Conservation (phyloP, 2,329 filamentous ascomycete genomes). For the Scedosporium apiospermum region DNA sequence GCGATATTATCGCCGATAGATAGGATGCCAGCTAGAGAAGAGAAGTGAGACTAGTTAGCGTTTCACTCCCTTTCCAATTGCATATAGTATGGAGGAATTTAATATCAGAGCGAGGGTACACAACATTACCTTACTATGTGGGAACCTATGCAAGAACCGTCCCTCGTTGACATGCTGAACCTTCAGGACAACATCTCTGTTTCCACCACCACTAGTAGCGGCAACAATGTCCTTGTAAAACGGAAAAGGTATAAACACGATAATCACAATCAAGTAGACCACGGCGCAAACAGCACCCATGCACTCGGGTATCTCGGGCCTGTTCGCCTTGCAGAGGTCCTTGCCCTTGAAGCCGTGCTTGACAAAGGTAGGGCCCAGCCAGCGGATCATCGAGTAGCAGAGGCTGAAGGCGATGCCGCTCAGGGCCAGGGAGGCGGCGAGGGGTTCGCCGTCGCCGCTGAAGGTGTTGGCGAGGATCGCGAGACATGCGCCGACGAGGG, state of each 20-base stretch:
- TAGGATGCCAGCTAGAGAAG: constrained; percentile 72
- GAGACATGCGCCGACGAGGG: constrained; percentile 59
- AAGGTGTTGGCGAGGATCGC: constrained; percentile 74
- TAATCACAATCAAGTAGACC: constrained; percentile 81
- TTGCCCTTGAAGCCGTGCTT: constrained; percentile 79
- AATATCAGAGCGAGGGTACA: neutral
- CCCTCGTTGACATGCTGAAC: constrained; percentile 68
- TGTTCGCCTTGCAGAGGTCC: constrained; percentile 66
- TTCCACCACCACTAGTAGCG: constrained; percentile 86
- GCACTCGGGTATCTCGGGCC: constrained; percentile 79
- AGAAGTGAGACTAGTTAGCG: neutral
- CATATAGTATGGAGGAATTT: neutral
- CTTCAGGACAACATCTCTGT: constrained; percentile 74
- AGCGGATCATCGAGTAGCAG: constrained; percentile 79
- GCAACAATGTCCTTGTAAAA: constrained; percentile 98
- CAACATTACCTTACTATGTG: constrained; percentile 71
- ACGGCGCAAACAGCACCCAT: constrained; percentile 93
- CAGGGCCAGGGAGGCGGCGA: constrained; percentile 80
- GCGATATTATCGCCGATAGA: constrained; percentile 83
- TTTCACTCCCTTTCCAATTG: neutral
- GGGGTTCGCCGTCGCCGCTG: constrained; percentile 74
- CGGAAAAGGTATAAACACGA: constrained; percentile 89
- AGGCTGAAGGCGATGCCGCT: constrained; percentile 75
- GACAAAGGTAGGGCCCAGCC: constrained; percentile 86
- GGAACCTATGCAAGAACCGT: constrained; percentile 81